Evolutionary conservation across 148 eudicot genomes (phyloP), one percentile per base, ranked within the genome.

Genomic region (Spergularia marina): DNA sequence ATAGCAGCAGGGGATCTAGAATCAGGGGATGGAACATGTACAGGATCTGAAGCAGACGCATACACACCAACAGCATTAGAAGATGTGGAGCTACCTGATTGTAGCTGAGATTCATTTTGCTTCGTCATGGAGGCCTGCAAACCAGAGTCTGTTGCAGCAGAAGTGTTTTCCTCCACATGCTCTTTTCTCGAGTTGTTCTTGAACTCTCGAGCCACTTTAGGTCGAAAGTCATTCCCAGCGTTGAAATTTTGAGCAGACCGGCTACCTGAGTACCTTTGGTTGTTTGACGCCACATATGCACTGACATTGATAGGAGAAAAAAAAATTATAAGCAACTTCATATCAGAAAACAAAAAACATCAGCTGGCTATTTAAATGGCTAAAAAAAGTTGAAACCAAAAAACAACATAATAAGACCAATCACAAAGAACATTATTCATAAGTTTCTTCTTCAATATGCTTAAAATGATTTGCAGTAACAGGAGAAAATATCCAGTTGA

Each of bases 31-130:
- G 97, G 99, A 67, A 92, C 92, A 78, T 95, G 99, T 77, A 92
- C 96, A 80, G 97, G 97, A 86, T 95, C 99, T 13, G 90, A 95
- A 70, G 91, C 84, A 59, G 97, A 95, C 15, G 98, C 90, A 74
- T 89, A 91, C 71, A 92, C 88, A 63, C 98, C 93, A 23, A 86
- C 89, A 55, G 85, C 87, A 81, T 81, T 87, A 74, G 80, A 87
- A 21, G 89, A 82, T 82, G 85, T 77, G 53, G 71, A 58, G 25
- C 75, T 76, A 68, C 77, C 68, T 10, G 86, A 75, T 36, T 65
- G 84, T 54, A 57, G 78, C 18, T 83, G 84, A 16, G 87, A 72
- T 71, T 80, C 84, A 78, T 71, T 87, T 65, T 82, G 73, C 76
- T 86, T 84, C 69, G 61, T 69, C 63, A 73, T 20, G 56, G 85